These are phyloP conservation scores for Leishmania aethiopica DNA, from an alignment of 208 protist species.

Conservation along the genomic window DNA sequence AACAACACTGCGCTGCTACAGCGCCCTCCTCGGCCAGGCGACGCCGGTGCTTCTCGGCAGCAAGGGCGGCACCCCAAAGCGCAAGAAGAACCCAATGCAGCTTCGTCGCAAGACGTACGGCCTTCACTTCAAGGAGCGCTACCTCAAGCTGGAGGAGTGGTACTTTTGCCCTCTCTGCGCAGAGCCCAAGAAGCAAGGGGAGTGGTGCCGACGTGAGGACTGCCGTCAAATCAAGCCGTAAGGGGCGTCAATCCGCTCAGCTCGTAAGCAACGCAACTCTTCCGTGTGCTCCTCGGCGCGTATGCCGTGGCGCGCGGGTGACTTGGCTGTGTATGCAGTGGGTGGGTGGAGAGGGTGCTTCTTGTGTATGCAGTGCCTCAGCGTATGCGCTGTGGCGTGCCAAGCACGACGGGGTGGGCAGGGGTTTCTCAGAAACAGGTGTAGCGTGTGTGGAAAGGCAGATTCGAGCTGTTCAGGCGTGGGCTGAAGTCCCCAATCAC, in stretches of 20 bases:
- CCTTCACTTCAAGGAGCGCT: slow-evolving; percentile 91
- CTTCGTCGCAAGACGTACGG: slow-evolving; percentile 85
- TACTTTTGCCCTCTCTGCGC: slow-evolving; percentile 93
- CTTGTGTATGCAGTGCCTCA: not conserved
- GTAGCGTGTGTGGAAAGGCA: not conserved
- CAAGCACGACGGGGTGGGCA: not conserved
- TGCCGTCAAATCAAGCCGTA: slow-evolving; percentile 92
- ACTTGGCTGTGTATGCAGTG: too few species aligned
- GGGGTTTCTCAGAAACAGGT: not conserved
- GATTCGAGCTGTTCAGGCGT: not conserved
- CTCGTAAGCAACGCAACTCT: not conserved
- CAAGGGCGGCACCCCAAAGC: slow-evolving; percentile 91
- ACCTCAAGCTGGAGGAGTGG: slow-evolving; percentile 89
- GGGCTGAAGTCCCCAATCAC: not conserved
- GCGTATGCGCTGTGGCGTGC: not conserved
- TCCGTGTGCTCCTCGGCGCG: not conserved
- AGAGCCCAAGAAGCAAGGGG: slow-evolving; percentile 89
- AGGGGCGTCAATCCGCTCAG: not conserved
- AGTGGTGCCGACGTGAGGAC: slow-evolving; percentile 91
- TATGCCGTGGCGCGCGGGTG: not conserved
- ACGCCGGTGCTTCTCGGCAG: slow-evolving; percentile 76
- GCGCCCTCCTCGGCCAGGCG: slow-evolving; percentile 50
- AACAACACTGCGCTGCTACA: slow-evolving; percentile 30
- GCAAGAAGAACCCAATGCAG: slow-evolving; percentile 91
- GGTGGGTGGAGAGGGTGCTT: not conserved